Conservation (phyloP, 257 asterid species). For the Lithospermum erythrorhizon region DNA sequence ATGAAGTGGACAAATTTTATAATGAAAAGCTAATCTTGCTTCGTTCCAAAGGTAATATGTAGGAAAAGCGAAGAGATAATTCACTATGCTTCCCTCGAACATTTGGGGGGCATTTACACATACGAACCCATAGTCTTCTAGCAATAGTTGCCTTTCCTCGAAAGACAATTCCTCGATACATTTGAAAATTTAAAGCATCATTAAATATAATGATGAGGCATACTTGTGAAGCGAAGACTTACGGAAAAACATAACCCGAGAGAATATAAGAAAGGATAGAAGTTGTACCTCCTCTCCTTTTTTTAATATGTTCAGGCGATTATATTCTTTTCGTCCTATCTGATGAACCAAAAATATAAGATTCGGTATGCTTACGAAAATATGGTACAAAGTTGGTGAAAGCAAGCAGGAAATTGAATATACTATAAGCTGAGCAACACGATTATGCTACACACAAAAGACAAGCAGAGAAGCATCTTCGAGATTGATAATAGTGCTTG, state of each 20-base stretch:
- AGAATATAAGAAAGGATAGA: not conserved
- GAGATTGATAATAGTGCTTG: not conserved
- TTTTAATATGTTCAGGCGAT: slow-evolving; percentile 50
- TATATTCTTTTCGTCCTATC: slow-evolving; percentile 78
- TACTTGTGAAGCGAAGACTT: no score
- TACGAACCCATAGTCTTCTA: slow-evolving; percentile 78
- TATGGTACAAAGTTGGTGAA: not conserved
- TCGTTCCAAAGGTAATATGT: no score
- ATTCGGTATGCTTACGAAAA: no score
- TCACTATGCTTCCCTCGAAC: slow-evolving; percentile 31
- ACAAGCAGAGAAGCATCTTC: not conserved
- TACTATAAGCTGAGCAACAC: not conserved
- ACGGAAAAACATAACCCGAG: not conserved
- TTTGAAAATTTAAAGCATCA: slow-evolving; percentile 33
- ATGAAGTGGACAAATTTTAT: no score
- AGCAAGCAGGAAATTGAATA: not conserved
- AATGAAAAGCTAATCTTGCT: no score
- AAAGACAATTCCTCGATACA: slow-evolving; percentile 70
- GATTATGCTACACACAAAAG: no score
- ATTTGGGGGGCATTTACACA: slow-evolving; percentile 74
- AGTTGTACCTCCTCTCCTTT: slow-evolving; percentile 78
- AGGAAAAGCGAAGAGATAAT: no score
- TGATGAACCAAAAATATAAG: slow-evolving; percentile 13
- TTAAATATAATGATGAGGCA: no score
- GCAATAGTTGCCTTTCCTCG: slow-evolving; percentile 58